phyloP scores from a whole-genome alignment of 1,139 yeast species.

The Candida dubliniensis region DNA sequence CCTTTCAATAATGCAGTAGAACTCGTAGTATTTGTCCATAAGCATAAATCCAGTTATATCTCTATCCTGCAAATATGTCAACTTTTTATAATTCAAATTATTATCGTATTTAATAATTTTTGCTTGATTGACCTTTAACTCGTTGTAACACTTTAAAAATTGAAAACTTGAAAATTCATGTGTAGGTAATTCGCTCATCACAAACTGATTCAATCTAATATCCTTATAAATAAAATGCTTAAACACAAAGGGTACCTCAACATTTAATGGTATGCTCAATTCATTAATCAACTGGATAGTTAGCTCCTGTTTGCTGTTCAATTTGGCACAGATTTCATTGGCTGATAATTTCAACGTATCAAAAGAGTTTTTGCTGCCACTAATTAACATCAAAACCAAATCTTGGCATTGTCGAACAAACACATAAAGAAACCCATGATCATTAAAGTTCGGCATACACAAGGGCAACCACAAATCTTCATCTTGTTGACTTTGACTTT shows the following conservation, averaged over 20 bases:
- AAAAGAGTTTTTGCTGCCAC: constrained; percentile 83
- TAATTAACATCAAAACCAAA: constrained; percentile 66
- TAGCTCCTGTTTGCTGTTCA: constrained; percentile 34
- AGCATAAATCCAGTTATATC: constrained; percentile 40
- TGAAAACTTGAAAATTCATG: constrained; percentile 22
- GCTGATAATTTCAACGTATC: constrained; percentile 68
- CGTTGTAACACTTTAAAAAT: constrained; percentile 33
- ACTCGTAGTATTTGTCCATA: constrained; percentile 35
- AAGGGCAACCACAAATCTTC: constrained; percentile 94
- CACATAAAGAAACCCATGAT: constrained; percentile 82
- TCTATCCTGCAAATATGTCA: constrained; percentile 36
- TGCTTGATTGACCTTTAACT: constrained; percentile 30
- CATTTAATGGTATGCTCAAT: constrained; percentile 17
- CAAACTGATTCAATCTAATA: constrained; percentile 45
- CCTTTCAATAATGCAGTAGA: constrained; percentile 33
- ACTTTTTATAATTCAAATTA: constrained; percentile 25
- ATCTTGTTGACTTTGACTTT: constrained; percentile 16
- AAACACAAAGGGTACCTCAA: constrained; percentile 25
- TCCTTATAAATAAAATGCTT: constrained; percentile 83
- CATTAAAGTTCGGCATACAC: constrained; percentile 87
- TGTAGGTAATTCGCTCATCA: constrained; percentile 29
- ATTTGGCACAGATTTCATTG: constrained; percentile 47
- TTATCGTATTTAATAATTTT: constrained; percentile 11
- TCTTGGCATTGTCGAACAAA: constrained; percentile 62
- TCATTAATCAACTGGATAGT: constrained; percentile 40